These are phyloP conservation scores for Rhynchospora breviuscula DNA, from an alignment of 176 grass and related monocot species.

Conservation along the genomic window DNA sequence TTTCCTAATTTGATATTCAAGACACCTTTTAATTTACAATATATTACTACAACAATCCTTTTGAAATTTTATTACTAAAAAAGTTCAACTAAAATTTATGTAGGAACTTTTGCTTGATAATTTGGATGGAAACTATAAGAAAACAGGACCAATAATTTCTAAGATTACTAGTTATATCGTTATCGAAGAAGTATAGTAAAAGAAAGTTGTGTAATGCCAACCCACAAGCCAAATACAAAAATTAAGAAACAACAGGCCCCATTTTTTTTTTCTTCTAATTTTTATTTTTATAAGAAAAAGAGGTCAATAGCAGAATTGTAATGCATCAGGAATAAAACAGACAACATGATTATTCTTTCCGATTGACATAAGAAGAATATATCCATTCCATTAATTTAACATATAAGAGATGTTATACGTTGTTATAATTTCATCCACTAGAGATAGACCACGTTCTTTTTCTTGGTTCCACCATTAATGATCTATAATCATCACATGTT, in stretches of 20 bases:
- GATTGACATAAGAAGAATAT: background rate
- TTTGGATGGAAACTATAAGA: background rate
- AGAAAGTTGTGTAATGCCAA: background rate
- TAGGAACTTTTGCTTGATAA: background rate
- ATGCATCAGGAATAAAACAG: background rate
- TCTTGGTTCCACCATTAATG: background rate
- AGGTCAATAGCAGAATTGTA: background rate
- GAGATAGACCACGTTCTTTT: background rate
- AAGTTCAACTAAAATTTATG: background rate
- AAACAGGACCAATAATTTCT: background rate
- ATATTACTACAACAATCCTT: background rate
- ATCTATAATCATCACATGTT: slow-evolving; percentile 17
- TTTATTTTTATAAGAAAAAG: background rate
- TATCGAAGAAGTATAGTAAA: background rate
- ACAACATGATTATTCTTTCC: background rate
- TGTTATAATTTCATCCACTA: slow-evolving; percentile 20
- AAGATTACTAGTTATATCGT: background rate
- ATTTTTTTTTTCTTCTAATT: too few relatives aligned
- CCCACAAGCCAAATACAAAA: background rate
- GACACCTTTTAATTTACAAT: background rate
- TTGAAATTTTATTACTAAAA: background rate
- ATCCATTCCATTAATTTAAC: background rate
- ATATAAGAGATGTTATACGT: background rate
- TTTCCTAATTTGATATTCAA: slow-evolving; percentile 4
- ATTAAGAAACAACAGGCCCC: background rate